A percentile compares a stretch with the other conserved stretches of the same genome.
Evolutionary conservation across 257 asterid genomes (phyloP).

Genomic region (Nicotiana obtusifolia): DNA sequence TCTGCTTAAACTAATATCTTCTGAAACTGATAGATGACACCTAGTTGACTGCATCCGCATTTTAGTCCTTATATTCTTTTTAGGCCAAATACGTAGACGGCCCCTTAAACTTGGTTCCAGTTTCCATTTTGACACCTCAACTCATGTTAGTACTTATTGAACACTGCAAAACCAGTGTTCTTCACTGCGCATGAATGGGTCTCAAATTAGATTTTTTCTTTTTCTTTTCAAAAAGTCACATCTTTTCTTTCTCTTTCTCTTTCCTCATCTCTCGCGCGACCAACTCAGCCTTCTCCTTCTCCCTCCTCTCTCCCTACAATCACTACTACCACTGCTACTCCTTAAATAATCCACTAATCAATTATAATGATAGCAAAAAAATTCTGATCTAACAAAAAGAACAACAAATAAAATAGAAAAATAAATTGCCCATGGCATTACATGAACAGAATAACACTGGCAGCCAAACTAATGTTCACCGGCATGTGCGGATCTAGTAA

Average conservation of each 20-base stretch:
- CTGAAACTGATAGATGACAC: not conserved
- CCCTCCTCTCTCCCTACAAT: not conserved
- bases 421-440: not conserved
- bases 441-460: not conserved
- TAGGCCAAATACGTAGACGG: too few relatives aligned
- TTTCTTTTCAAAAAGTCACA: too few relatives aligned
- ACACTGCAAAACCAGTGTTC: too few relatives aligned
- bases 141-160: too few relatives aligned
- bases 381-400: not conserved
- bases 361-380: too few relatives aligned
- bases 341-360: not conserved
- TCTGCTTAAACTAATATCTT: not conserved
- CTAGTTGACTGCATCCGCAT: not conserved
- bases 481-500: too few relatives aligned
- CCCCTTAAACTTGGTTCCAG: too few relatives aligned
- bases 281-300: not conserved
- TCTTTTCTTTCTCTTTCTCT: not conserved
- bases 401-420: not conserved
- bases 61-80: not conserved
- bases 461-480: not conserved
- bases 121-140: too few relatives aligned
- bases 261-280: not conserved
- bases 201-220: too few relatives aligned
- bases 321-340: not conserved
- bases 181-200: too few relatives aligned